Evolutionary conservation across 202 grass and related monocot genomes (phyloP).

Genomic region (Setaria italica): DNA sequence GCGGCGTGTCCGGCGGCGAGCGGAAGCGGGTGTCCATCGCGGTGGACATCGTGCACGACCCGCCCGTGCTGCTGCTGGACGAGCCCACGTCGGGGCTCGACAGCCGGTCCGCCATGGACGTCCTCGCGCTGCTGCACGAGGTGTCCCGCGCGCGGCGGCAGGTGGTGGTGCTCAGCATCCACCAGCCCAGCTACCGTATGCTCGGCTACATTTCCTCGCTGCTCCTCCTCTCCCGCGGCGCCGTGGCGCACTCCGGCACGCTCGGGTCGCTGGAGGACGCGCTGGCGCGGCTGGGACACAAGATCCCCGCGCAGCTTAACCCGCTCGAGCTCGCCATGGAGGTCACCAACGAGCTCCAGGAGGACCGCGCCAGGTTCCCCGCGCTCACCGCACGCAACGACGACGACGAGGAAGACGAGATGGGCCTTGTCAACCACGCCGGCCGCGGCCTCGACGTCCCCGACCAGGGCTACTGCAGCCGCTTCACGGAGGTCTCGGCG

Average conservation of each 20-base stretch:
- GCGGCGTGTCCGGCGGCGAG: slow-evolving; percentile 87
- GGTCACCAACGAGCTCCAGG: slow-evolving; percentile 57
- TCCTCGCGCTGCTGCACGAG: slow-evolving; percentile 66
- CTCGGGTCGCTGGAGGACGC: slow-evolving; percentile 60
- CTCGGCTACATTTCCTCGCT: slow-evolving; percentile 72
- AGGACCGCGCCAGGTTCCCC: slow-evolving; percentile 29
- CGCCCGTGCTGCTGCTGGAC: slow-evolving; percentile 85
- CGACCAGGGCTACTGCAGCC: slow-evolving; percentile 56
- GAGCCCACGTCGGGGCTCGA: slow-evolving; percentile 92
- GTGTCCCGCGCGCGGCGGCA: slow-evolving; percentile 71
- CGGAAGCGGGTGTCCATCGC: slow-evolving; percentile 82
- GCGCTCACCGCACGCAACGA: neutral
- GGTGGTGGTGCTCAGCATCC: slow-evolving; percentile 84
- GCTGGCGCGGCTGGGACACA: slow-evolving; percentile 60
- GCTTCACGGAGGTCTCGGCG: slow-evolving; percentile 53
- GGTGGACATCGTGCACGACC: slow-evolving; percentile 84
- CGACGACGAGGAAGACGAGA: slow-evolving; percentile 16
- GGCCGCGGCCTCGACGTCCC: neutral
- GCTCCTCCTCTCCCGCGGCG: slow-evolving; percentile 73
- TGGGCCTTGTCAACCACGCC: neutral
- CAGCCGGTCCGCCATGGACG: slow-evolving; percentile 77
- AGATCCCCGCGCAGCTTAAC: slow-evolving; percentile 67
- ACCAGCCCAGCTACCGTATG: slow-evolving; percentile 95
- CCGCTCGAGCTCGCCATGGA: slow-evolving; percentile 89
- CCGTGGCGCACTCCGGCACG: slow-evolving; percentile 68